These are phyloP conservation scores for Choanephora cucurbitarum DNA, from an alignment of 371 early-diverging fungal species.

Conservation along the genomic window DNA sequence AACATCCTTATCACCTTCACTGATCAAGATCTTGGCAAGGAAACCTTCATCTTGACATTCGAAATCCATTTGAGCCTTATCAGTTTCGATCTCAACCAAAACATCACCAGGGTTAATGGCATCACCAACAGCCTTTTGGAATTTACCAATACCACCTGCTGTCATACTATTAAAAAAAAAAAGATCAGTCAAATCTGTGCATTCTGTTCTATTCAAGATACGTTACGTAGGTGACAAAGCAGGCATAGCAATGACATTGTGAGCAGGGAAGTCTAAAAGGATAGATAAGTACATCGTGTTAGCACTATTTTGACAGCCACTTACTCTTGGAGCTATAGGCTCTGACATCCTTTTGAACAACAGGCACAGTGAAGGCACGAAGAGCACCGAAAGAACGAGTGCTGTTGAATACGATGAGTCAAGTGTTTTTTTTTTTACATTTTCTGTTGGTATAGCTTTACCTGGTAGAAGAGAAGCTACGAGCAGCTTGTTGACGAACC, in stretches of 20 bases:
- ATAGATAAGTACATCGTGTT: neutral
- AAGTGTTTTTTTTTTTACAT: constrained; percentile 4
- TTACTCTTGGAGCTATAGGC: constrained; percentile 67
- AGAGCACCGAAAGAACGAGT: constrained; percentile 49
- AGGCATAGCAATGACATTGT: constrained; percentile 95
- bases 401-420: constrained; percentile 18
- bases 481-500: constrained; percentile 35
- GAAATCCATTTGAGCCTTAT: constrained; percentile 99
- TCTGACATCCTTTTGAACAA: constrained; percentile 37
- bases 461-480: constrained; percentile 42
- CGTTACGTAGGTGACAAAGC: constrained; percentile 97
- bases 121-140: constrained; percentile 97
- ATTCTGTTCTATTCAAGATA: no score
- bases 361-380: constrained; percentile 41
- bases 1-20: constrained; percentile 85
- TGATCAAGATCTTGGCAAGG: constrained; percentile 91
- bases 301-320: constrained; percentile 11
- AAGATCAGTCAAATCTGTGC: neutral
- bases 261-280: constrained; percentile 74
- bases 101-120: constrained; percentile 92
- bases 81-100: constrained; percentile 97
- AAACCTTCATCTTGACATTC: constrained; percentile 99
- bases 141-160: constrained; percentile 92
- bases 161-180: constrained; percentile 71
- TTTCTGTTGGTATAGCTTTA: no score